Evolutionary conservation across 495 filamentous ascomycete species (phyloP), one percentile per base, ranked within the genome.

Genomic region (Neurospora sp.): DNA sequence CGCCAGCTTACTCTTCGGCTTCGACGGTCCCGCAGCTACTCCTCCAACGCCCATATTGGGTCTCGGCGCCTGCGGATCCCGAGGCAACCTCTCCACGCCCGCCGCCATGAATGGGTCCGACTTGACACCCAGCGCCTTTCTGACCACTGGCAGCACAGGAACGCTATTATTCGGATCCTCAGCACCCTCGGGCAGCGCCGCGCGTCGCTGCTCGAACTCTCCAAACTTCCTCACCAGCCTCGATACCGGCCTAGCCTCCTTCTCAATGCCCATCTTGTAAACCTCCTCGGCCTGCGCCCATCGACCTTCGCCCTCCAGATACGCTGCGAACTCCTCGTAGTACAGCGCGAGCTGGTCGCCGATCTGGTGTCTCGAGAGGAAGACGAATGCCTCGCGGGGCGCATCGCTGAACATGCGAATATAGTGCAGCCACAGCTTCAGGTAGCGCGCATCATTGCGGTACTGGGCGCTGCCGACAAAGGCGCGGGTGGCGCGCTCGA

Each of bases 211-310:
- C 78, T 95, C 89, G 73, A 98, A 98, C 78, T 98, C 95, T 71
- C 87, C 89, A 78, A 93, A 98, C 82, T 97, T 98, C 74, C 96
- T 89, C 39, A 92, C 75, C 70, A 99, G 83, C 65, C 96, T 86
- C 78, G 95, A 92, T 1, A 85, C 85, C 5, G 96, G 96, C 70
- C 94, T 87, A 6, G 96, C 96, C 77, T 97, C 93, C 44, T 88
- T 88, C 76, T 98, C 92, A 61, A 98, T 88, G 1, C 96, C 96
- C 65, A 96, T 84, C 73, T 88, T 88, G 75, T 96, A 99, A 3
- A 99, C 90, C 80, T 99, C 96, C 71, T 96, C 93, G 8, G 96
- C 96, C 79, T 98, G 96, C 8, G 86, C 87, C 93, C 95, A 97
- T 69, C 94, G 86, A 20, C 91, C 93, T 12, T 90, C 91, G 69